Evolutionary conservation across 2,329 filamentous ascomycete species (phyloP).

Genomic region (Curvularia lunata): DNA sequence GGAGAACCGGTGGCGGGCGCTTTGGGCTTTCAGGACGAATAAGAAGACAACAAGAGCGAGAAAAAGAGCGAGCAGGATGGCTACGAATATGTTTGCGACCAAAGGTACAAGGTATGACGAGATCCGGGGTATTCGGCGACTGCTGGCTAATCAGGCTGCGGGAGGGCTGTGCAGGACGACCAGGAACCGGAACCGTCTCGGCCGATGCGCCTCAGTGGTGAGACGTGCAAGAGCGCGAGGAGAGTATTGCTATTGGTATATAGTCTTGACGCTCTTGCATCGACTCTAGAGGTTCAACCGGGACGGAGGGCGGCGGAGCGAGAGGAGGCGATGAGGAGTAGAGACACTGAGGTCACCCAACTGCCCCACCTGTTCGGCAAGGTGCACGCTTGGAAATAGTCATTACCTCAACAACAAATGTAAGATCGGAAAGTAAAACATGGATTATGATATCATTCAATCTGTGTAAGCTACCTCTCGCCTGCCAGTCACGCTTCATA

Average conservation of each 20-base stretch:
- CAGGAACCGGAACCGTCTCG: constrained; percentile 16
- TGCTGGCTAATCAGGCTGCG: constrained; percentile 14
- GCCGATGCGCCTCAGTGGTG: constrained; percentile 23
- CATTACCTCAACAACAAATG: constrained; percentile 12
- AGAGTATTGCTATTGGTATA: constrained; percentile 17
- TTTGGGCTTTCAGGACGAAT: background rate
- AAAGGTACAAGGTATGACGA: constrained; percentile 15
- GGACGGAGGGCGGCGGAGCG: background rate
- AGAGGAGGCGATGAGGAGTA: background rate
- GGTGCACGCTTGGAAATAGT: constrained; percentile 19
- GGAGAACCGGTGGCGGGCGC: background rate
- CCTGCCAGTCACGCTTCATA: constrained; percentile 1
- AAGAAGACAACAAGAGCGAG: background rate
- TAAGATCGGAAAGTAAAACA: constrained; percentile 1
- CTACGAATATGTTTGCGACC: background rate
- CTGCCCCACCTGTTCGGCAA: constrained; percentile 26
- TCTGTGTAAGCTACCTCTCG: constrained; percentile 2
- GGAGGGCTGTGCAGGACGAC: constrained; percentile 15
- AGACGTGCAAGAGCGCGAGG: constrained; percentile 39
- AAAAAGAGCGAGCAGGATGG: constrained; percentile 2
- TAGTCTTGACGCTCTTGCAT: constrained; percentile 33
- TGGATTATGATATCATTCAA: constrained; percentile 13
- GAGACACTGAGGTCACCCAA: constrained; percentile 17
- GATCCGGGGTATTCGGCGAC: constrained; percentile 12
- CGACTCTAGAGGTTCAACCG: constrained; percentile 27